Conservation (phyloP, 1,284 basidiomycete genomes). For the Sanghuangporus baumii region DNA sequence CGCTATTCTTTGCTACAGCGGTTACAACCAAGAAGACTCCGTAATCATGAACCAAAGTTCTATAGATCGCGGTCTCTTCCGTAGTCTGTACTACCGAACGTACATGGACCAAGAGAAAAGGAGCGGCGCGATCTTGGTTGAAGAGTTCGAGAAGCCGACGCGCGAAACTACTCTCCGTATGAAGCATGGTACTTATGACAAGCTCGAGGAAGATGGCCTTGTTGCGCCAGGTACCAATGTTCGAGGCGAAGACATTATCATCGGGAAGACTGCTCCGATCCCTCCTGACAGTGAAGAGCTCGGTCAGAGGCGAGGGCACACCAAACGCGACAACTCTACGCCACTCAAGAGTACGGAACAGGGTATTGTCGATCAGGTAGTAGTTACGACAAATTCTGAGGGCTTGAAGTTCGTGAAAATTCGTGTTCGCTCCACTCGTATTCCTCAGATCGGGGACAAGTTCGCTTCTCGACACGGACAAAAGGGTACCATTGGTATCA, state of each 20-base stretch:
- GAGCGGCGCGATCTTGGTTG: constrained; percentile 85
- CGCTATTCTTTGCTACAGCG: constrained; percentile 97
- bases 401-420: constrained; percentile 99
- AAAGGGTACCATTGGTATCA: constrained; percentile 99
- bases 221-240: constrained; percentile 96
- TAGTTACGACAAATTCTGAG: constrained; percentile 94
- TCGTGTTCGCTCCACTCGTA: constrained; percentile 89
- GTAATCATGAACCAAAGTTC: constrained; percentile 99
- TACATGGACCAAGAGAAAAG: constrained; percentile 99
- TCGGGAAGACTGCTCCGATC: constrained; percentile 97
- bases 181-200: constrained; percentile 99
- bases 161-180: constrained; percentile 91
- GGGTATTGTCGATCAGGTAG: constrained; percentile 95
- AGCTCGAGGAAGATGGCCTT: constrained; percentile 93
- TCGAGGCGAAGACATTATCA: constrained; percentile 96
- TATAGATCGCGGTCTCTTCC: constrained; percentile 96
- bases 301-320: constrained; percentile 89
- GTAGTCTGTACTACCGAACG: constrained; percentile 97
- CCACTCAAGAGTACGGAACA: constrained; percentile 97
- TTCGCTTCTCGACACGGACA: constrained; percentile 99
- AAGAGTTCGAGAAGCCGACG: constrained; percentile 97
- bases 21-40: constrained; percentile 99
- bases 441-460: constrained; percentile 98
- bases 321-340: constrained; percentile 91
- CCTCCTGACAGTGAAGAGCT: constrained; percentile 96